Conservation (phyloP, 1,284 basidiomycete species). For the Jaminaea rosea region DNA sequence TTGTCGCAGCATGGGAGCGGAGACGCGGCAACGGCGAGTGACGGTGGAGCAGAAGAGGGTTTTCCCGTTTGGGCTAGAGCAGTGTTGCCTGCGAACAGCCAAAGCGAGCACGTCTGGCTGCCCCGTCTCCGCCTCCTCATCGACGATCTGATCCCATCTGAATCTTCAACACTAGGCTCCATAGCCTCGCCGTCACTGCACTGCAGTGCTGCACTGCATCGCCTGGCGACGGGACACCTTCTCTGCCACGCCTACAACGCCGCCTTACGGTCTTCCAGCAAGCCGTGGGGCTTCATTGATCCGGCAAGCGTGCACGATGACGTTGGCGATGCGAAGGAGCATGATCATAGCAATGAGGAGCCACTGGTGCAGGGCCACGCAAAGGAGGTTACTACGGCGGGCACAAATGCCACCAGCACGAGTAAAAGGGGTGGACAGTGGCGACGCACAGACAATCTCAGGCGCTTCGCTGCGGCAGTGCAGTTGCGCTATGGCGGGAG, state of each 20-base stretch:
- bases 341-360: too few relatives aligned
- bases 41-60: not conserved
- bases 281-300: slow-evolving; percentile 79
- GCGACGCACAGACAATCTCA: slow-evolving; percentile 25
- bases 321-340: slow-evolving; percentile 16
- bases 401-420: not conserved
- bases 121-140: not conserved
- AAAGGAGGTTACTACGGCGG: too few relatives aligned
- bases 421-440: slow-evolving; percentile 26
- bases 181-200: not conserved
- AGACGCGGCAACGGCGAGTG: not conserved
- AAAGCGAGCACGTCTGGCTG: not conserved
- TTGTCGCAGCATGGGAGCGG: not conserved
- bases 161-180: not conserved
- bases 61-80: not conserved
- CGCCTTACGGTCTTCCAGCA: slow-evolving; percentile 64
- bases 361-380: too few relatives aligned
- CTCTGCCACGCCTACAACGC: slow-evolving; percentile 71
- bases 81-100: too few relatives aligned
- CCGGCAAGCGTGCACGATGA: slow-evolving; percentile 60
- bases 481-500: slow-evolving; percentile 19
- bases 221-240: slow-evolving; percentile 58
- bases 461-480: slow-evolving; percentile 22
- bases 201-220: slow-evolving; percentile 2
- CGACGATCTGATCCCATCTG: not conserved